Percentiles rank a stretch among this genome's conserved stretches.
Evolutionary conservation across 2,329 filamentous ascomycete species (phyloP).

Genomic region (Lasiodiplodia sp.): DNA sequence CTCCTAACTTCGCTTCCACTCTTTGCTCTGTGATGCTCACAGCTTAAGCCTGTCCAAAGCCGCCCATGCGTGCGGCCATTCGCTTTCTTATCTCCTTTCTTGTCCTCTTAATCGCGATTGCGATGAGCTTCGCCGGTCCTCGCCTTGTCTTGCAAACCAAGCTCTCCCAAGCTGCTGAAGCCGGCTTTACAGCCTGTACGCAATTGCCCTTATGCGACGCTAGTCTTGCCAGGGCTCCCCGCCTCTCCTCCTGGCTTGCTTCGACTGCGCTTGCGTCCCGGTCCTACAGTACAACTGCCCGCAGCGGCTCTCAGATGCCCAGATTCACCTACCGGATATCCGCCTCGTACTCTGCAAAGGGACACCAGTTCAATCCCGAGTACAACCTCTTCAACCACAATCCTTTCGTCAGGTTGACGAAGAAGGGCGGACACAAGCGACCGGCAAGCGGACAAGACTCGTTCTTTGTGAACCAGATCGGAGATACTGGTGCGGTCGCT

Average conservation of each 20-base stretch:
- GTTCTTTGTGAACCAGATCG: constrained; percentile 88
- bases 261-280: constrained; percentile 4
- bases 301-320: constrained; percentile 33
- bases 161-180: constrained; percentile 24
- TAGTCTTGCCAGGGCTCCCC: neutral
- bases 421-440: constrained; percentile 53
- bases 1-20: neutral
- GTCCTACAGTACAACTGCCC: constrained; percentile 6
- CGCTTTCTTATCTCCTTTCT: constrained; percentile 29
- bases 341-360: constrained; percentile 51
- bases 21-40: constrained; percentile 24
- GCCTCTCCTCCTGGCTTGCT: constrained; percentile 11
- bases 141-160: constrained; percentile 22
- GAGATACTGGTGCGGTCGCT: constrained; percentile 73
- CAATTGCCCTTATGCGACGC: constrained; percentile 22
- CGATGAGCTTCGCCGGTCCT: constrained; percentile 30
- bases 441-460: constrained; percentile 92
- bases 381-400: constrained; percentile 46
- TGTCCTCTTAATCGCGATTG: constrained; percentile 29
- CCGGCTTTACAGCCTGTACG: constrained; percentile 22
- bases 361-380: constrained; percentile 45
- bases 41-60: constrained; percentile 10
- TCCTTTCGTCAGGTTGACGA: constrained; percentile 39
- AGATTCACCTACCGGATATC: constrained; percentile 48
- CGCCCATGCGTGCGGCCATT: constrained; percentile 29